phyloP scores from a whole-genome alignment of 805 yeast genomes.

The Myxozyma nipponensis region DNA sequence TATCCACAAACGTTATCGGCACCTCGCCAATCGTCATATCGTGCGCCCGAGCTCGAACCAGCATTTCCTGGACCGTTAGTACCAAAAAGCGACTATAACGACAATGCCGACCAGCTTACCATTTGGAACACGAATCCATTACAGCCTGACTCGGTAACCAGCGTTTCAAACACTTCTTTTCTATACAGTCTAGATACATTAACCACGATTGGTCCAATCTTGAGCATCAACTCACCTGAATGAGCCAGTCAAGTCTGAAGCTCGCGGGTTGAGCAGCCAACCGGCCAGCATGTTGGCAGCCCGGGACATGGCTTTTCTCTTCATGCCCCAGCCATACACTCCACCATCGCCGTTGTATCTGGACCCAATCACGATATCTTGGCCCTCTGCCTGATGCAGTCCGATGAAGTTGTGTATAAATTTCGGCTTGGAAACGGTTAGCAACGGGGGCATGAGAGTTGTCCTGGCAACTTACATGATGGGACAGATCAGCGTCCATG shows the following conservation, averaged over 20 bases:
- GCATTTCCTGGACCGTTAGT: constrained; percentile 50
- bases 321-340: constrained; percentile 79
- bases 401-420: constrained; percentile 72
- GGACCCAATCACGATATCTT: constrained; percentile 49
- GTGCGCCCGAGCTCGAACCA: constrained; percentile 73
- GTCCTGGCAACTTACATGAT: constrained; percentile 40
- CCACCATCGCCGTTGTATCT: constrained; percentile 80
- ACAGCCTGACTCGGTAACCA: constrained; percentile 63
- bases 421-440: constrained; percentile 50
- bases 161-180: constrained; percentile 60
- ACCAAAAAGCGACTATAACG: not conserved
- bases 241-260: constrained; percentile 72
- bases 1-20: constrained; percentile 73
- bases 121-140: constrained; percentile 83
- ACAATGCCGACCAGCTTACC: constrained; percentile 32
- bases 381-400: constrained; percentile 47
- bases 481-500: constrained; percentile 83
- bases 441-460: not conserved
- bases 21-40: constrained; percentile 74
- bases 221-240: constrained; percentile 43
- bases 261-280: constrained; percentile 64
- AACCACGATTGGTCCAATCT: too few relatives aligned
- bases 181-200: constrained; percentile 48
- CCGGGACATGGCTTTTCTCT: constrained; percentile 70
- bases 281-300: constrained; percentile 79